Evolutionary conservation across 345 rosid species (phyloP).

Genomic region (Linum lewisii): DNA sequence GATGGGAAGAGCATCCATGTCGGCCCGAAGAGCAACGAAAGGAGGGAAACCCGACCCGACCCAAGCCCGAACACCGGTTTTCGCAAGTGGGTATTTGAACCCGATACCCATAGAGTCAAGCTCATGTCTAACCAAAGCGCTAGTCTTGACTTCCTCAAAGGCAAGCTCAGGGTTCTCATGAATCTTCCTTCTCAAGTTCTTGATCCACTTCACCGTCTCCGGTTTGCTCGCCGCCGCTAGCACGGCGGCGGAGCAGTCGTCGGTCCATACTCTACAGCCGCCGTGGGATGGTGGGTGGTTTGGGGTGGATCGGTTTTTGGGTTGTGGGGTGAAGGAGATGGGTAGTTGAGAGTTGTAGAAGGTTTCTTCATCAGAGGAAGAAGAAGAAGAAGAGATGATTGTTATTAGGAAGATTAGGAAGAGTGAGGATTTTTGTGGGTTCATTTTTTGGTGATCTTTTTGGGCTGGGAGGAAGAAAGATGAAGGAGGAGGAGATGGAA

Average conservation of each 20-base stretch:
- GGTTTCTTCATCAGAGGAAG: too few species aligned
- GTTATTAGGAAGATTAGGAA: neutral
- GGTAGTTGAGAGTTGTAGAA: too few species aligned
- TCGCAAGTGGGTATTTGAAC: constrained; percentile 48
- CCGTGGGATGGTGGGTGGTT: constrained; percentile 1
- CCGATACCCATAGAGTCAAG: constrained; percentile 41
- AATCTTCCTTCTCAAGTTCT: constrained; percentile 46
- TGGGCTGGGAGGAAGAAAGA: too few species aligned
- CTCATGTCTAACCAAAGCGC: constrained; percentile 45
- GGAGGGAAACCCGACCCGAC: constrained; percentile 68
- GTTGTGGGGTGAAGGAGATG: constrained; percentile 5
- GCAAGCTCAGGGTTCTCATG: constrained; percentile 79
- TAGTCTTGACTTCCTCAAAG: constrained; percentile 55
- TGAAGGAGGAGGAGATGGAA: neutral
- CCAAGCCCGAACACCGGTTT: constrained; percentile 73
- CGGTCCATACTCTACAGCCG: constrained; percentile 16
- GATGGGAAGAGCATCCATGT: constrained; percentile 80
- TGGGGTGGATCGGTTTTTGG: constrained; percentile 7
- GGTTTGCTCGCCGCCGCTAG: constrained; percentile 26
- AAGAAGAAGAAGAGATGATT: too few species aligned
- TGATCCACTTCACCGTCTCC: constrained; percentile 50
- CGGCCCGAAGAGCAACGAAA: constrained; percentile 66
- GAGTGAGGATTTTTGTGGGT: neutral
- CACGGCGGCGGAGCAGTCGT: constrained; percentile 26
- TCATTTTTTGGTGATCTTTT: neutral